Evolutionary conservation across 2,329 filamentous ascomycete genomes (phyloP), one percentile per base, ranked within the genome.

Genomic region (Aspergillus persii): DNA sequence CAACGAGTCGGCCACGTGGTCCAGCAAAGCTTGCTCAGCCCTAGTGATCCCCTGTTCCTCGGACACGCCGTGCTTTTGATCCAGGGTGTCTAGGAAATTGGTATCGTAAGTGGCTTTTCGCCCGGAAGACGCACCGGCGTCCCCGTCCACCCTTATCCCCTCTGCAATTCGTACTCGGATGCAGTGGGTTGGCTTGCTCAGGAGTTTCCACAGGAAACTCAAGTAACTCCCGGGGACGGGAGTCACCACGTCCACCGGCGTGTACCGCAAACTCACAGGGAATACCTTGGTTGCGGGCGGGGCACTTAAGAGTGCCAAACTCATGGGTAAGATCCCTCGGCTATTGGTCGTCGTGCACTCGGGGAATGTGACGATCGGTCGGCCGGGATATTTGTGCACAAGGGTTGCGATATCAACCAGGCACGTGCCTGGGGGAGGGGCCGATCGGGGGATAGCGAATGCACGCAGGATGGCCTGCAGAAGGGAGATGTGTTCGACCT

Each of bases 311-410:
- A 99, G 81, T 53, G 87, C 89, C 0, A 90, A 91, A 61, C 89
- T 91, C 57, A 96, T 86, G 1, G 92, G 90, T 11, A 99, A 78
- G 62, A 98, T 93, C 4, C 89, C 95, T 66, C 91, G 89, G 62
- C 94, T 94, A 71, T 99, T 99, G 49, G 92, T 96, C 0, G 95
- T 96, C 4, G 90, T 95, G 76, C 90, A 94, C 78, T 99, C 95
- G 11, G 95, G 94, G 74, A 98, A 97, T 1, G 96, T 86, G 62
- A 89, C 92, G 62, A 98, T 85, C 60, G 91, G 85, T 50, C 92
- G 87, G 58, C 85, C 82, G 0, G 92, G 92, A 71, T 96, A 85
- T 59, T 84, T 80, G 33, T 81, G 77, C 9, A 92, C 72, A 4
- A 98, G 82, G 1, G 83, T 80, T 26, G 81, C 78, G 49, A 93